Evolutionary conservation across 2,329 filamentous ascomycete genomes (phyloP), one percentile per base, ranked within the genome.

Genomic region (Hypoxylon rubiginosum): DNA sequence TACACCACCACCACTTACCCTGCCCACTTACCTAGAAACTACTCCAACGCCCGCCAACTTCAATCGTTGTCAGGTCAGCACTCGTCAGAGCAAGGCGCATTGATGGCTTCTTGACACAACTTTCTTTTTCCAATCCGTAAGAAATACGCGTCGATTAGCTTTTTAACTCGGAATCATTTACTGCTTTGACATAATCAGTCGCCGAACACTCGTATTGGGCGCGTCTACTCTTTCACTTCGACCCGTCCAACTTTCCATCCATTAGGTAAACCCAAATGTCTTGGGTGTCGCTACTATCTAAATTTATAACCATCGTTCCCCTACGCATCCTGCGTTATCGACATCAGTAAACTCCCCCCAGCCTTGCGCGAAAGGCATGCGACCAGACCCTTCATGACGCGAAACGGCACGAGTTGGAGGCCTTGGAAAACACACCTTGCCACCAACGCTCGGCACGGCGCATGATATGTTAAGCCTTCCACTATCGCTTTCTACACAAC

Each of bases 261-360:
- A n/a, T n/a, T n/a, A n/a, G 59, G 61, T 56, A 68, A 43, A 64
- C 51, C 62, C 66, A 69, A 66, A 70, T 75, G 66, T 57, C 67
- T 70, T 63, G 60, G 59, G 69, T 63, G 56, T 69, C 66, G 53
- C 66, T 49, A 48, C 58, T 36, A 41, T 61, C 51, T 46, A 41
- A 54, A 17, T 19, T 10, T 10, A 50, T 28, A 48, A 21, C 50
- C 21, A 50, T 32, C 52, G 9, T 45, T 19, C 19, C 21, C 41
- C 30, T 52, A 41, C 24, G 43, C 10, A 13, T 34, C 53, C 36
- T n/a, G 21, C 19, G 26, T 13, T 21, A 5, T 15, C 49, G 30
- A 53, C 7, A 10, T 54, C 58, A 10, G 43, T 58, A 64, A 24
- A 43, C 19, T n/a, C 36, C 21, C 8, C 36, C 26, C 21, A 13